These are phyloP conservation scores for Luvunga scandens DNA, from an alignment of 345 rosid species.

Conservation along the genomic window DNA sequence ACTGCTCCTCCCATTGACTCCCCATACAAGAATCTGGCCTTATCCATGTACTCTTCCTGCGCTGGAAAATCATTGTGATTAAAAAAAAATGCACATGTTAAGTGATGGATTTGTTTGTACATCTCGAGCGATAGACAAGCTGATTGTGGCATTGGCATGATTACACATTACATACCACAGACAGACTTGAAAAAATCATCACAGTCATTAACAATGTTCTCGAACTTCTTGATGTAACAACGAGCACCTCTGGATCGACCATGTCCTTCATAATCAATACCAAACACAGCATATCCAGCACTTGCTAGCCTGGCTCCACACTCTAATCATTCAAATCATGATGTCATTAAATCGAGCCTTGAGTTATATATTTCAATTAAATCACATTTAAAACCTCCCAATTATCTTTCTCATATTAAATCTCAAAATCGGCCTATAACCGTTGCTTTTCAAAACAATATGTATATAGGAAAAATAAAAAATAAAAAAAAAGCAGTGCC, in stretches of 20 bases:
- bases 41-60: constrained; percentile 65
- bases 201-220: constrained; percentile 69
- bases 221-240: constrained; percentile 89
- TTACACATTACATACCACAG: constrained; percentile 40
- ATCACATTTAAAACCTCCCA: background rate
- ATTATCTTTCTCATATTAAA: background rate
- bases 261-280: constrained; percentile 90
- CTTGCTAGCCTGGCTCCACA: constrained; percentile 81
- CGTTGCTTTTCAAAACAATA: background rate
- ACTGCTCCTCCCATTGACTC: constrained; percentile 99
- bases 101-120: background rate
- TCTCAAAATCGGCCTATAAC: background rate
- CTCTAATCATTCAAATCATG: constrained; percentile 37
- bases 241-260: constrained; percentile 86
- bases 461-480: background rate
- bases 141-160: background rate
- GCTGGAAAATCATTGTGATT: constrained; percentile 28
- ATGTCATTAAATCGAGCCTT: background rate
- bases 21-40: constrained; percentile 86
- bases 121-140: background rate
- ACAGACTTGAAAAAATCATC: constrained; percentile 64
- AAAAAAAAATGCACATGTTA: no score
- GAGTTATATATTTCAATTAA: background rate
- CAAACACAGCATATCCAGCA: constrained; percentile 79
- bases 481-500: background rate